Base-by-base conservation (phyloP, 2,329 filamentous ascomycete species). In the Coccinonectria pachysandricola region DNA sequence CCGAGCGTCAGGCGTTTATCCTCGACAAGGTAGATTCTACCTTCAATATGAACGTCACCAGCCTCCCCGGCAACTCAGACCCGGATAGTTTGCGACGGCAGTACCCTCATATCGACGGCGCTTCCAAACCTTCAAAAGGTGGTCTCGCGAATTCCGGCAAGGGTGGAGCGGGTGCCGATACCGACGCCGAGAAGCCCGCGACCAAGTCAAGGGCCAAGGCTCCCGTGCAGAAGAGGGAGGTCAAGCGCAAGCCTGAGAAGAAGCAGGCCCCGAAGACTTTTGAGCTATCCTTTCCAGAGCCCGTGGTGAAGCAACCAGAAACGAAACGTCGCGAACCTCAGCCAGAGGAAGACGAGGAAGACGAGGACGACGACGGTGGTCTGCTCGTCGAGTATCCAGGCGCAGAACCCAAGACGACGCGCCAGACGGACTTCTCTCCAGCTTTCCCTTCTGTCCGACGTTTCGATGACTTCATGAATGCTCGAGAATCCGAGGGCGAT, bases 21-120 rank as follows among this genome's bases (percentile, higher is more conserved):
- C 67, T 95, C 28, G 85, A 95, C 58, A 75, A 75, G 26, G 63
- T 95, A 28, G 74, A 84, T 48, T 79, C 77, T n/a, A 76, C 77
- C 19, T 80, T 93, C 56, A 78, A 84, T 46, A 87, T 94, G 78
- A 95, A 94, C 53, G 59, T 94, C 28, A 75, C 71, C 27, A 73
- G 68, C 29, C 75, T 75, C 9, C 82, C 79, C 3, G 70, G 65
- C 38, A 77, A 79, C 43, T 60, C 65, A 28, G 72, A 83, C 39
- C 56, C 66, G 27, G 68, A 71, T 15, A 72, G 68, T 43, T 62
- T 92, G 20, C 66, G 71, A 24, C 67, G 73, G 25, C 67, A 78
- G 45, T 76, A 83, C 47, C 64, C 74, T 7, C 82, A 83, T 34
- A 64, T 91, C 19, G 62, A 64, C 13, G 20, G 25, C 8, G 19